Conservation (phyloP, 2,329 filamentous ascomycete species). For the Aspergillus vadensis region DNA sequence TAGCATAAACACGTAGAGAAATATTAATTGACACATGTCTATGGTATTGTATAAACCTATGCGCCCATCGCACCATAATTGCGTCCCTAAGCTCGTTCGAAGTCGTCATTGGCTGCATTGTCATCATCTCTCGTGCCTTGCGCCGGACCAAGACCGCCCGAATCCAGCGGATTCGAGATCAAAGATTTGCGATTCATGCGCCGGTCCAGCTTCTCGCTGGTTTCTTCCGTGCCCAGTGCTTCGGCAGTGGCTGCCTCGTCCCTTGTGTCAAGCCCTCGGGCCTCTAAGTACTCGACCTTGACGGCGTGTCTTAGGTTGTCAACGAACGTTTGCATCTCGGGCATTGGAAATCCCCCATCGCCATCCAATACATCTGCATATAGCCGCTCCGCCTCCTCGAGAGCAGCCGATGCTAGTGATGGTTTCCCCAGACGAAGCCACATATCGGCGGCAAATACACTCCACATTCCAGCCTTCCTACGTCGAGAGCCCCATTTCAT, state of each 20-base stretch:
- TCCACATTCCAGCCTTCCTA: slow-evolving; percentile 89
- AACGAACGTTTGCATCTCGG: slow-evolving; percentile 54
- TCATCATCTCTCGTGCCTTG: slow-evolving; percentile 38
- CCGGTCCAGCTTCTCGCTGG: slow-evolving; percentile 58
- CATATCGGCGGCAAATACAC: slow-evolving; percentile 75
- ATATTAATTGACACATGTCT: slow-evolving; percentile 19
- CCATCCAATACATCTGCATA: slow-evolving; percentile 50
- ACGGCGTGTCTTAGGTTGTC: slow-evolving; percentile 47
- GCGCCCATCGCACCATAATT: slow-evolving; percentile 15
- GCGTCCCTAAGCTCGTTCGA: slow-evolving; percentile 46
- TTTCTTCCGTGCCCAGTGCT: slow-evolving; percentile 40
- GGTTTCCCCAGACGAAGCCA: slow-evolving; percentile 80
- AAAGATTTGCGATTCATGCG: slow-evolving; percentile 59
- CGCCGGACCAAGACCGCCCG: slow-evolving; percentile 50
- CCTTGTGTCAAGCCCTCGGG: slow-evolving; percentile 40
- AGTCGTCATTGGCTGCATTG: slow-evolving; percentile 46
- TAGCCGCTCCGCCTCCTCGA: slow-evolving; percentile 66
- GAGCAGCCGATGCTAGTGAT: slow-evolving; percentile 74
- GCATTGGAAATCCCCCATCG: slow-evolving; percentile 49
- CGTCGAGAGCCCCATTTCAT: slow-evolving; percentile 70
- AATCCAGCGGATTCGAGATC: slow-evolving; percentile 55
- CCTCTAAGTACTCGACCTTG: slow-evolving; percentile 47
- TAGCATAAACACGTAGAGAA: background rate
- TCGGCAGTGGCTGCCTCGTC: slow-evolving; percentile 33
- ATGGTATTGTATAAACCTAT: slow-evolving; percentile 25